A percentile compares a stretch with the other conserved stretches of the same genome.
phyloP scores from a whole-genome alignment of 495 filamentous ascomycete genomes.

The Xylaria palmicola region DNA sequence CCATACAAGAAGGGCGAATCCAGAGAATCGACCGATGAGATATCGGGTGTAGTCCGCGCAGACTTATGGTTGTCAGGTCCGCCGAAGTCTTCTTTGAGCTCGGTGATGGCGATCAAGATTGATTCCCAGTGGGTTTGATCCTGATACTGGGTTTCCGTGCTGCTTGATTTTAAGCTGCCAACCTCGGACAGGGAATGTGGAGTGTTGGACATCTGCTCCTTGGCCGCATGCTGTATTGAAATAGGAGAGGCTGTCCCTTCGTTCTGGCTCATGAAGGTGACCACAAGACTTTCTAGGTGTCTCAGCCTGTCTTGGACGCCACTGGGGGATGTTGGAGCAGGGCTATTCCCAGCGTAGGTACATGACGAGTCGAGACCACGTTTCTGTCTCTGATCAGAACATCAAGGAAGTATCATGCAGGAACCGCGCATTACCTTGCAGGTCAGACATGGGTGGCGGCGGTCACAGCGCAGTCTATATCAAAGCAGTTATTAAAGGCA shows the following conservation, averaged over 20 bases:
- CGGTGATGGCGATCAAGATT: conserved; percentile 37
- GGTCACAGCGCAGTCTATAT: conserved; percentile 14
- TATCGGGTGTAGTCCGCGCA: neutral
- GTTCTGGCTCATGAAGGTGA: conserved; percentile 4
- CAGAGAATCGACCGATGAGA: neutral
- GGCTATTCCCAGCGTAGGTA: conserved; percentile 3
- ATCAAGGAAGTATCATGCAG: neutral
- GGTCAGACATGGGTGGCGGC: conserved; percentile 11
- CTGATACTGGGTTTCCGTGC: conserved; percentile 14
- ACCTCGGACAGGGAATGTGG: neutral
- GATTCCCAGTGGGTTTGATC: conserved; percentile 40
- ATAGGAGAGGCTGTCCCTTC: neutral
- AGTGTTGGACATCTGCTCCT: neutral
- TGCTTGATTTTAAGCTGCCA: conserved; percentile 11
- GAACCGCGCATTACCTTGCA: conserved; percentile 8
- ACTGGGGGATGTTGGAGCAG: conserved; percentile 1
- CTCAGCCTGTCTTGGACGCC: conserved; percentile 10
- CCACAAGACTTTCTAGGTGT: conserved; percentile 10
- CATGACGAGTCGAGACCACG: conserved; percentile 9
- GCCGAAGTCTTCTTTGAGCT: conserved; percentile 29
- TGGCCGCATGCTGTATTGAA: neutral
- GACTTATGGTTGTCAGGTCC: conserved; percentile 2
- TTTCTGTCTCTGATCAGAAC: conserved; percentile 9
- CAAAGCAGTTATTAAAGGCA: neutral
- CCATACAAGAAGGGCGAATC: conserved; percentile 19